Percentiles rank a stretch among this genome's conserved stretches.
phyloP scores from a whole-genome alignment of 768 basidiomycete species.

The Sistotremastrum suecicum region DNA sequence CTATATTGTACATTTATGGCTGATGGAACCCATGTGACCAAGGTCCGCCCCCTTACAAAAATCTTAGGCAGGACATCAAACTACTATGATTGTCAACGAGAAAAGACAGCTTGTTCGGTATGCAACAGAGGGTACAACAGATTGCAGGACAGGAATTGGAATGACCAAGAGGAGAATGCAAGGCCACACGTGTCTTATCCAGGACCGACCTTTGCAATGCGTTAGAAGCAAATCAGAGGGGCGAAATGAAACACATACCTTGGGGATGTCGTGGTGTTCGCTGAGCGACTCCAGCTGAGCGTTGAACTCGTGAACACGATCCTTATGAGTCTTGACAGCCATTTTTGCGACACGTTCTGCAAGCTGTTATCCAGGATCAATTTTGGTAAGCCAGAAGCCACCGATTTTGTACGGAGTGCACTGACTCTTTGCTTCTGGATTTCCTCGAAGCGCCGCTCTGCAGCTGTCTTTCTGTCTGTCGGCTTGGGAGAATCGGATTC shows the following conservation, averaged over 20 bases:
- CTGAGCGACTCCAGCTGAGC: constrained; percentile 71
- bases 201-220: constrained; percentile 54
- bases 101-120: too few relatives aligned
- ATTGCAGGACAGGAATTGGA: constrained; percentile 1
- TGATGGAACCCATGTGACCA: too few relatives aligned
- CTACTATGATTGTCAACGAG: too few relatives aligned
- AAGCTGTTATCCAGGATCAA: constrained; percentile 32
- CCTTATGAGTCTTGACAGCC: constrained; percentile 83
- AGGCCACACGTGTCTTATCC: constrained; percentile 40
- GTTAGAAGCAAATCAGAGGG: constrained; percentile 5
- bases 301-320: constrained; percentile 86
- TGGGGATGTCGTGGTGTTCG: constrained; percentile 92
- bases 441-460: constrained; percentile 80
- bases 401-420: constrained; percentile 7
- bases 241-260: constrained; percentile 31
- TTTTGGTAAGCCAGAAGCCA: not conserved
- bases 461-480: constrained; percentile 61
- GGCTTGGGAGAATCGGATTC: constrained; percentile 3
- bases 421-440: constrained; percentile 69
- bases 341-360: constrained; percentile 59
- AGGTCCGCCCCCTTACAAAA: too few relatives aligned
- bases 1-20: too few relatives aligned
- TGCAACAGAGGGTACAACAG: too few relatives aligned
- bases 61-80: too few relatives aligned
- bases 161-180: constrained; percentile 4